Percentiles rank a stretch among this genome's conserved stretches.
Conservation (phyloP, 345 rosid species). For the Linum usitatissimum region DNA sequence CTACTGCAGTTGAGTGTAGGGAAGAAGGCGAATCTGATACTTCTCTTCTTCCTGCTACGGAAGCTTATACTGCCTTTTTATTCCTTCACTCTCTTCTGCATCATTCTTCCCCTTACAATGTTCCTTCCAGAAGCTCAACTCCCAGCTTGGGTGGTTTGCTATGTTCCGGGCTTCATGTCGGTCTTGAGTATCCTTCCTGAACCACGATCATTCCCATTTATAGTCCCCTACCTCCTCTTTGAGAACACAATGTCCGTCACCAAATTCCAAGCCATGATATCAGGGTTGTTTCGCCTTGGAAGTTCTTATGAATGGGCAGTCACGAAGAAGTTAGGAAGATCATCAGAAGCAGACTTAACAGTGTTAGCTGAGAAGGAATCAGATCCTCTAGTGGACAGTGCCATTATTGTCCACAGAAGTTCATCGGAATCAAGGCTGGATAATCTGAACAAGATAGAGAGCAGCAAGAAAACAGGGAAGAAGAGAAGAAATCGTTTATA, state of each 20-base stretch:
- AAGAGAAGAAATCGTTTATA: constrained; percentile 50
- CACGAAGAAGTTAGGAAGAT: constrained; percentile 82
- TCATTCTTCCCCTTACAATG: constrained; percentile 80
- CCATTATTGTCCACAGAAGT: constrained; percentile 20
- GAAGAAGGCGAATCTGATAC: constrained; percentile 72
- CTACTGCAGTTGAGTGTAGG: constrained; percentile 15
- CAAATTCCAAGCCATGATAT: constrained; percentile 81
- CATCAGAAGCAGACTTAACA: constrained; percentile 61
- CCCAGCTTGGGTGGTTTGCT: constrained; percentile 75
- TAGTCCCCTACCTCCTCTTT: constrained; percentile 74
- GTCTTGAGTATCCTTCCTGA: constrained; percentile 73
- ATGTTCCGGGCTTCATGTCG: constrained; percentile 69
- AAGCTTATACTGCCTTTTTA: constrained; percentile 86
- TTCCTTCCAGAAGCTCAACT: constrained; percentile 83
- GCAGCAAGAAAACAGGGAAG: constrained; percentile 40
- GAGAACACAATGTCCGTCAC: constrained; percentile 91
- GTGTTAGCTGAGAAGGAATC: constrained; percentile 45
- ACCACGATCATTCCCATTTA: constrained; percentile 70
- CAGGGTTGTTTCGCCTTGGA: constrained; percentile 69
- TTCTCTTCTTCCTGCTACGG: constrained; percentile 68
- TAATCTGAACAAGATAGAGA: constrained; percentile 43
- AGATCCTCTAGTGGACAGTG: no score
- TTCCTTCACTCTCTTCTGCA: constrained; percentile 80
- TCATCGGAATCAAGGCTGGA: constrained; percentile 26
- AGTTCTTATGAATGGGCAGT: constrained; percentile 88